Evolutionary conservation across 352 stramenopile species (phyloP), one percentile per base, ranked within the genome.

Genomic region (Phytophthora vignae): DNA sequence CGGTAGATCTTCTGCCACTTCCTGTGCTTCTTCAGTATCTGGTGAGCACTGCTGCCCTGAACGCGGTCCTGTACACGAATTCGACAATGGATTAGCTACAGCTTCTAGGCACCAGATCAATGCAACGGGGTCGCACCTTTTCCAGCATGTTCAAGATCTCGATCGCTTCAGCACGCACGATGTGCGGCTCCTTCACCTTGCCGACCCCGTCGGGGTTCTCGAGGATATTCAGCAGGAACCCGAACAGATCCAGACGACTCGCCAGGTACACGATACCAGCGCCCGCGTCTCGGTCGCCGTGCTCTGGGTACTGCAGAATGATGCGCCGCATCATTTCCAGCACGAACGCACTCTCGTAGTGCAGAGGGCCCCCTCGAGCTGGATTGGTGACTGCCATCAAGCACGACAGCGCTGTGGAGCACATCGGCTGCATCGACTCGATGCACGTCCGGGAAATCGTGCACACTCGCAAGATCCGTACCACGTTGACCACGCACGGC

Each of bases 11-110:
- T 96, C 59, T 93, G 83, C 90, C 90, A 96, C 55, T 94, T 94
- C 59, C 95, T 96, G 77, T 95, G 79, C 64, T 94, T 96, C 61
- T 95, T 96, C 17, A 96, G 55, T 40, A 95, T 87, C 56, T 95
- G 82, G 44, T 94, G 88, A 0, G 90, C 90, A 0, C 84, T 84
- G 38, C 54, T 81, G n/a, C 80, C 78, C 73, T 96, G 90, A 15
- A 91, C 69, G 14, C 80, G 83, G 65, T 96, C 85, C 81, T 87
- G 46, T 6, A 40, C 10, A 56, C 22, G 27, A 21, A 5, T 49
- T 46, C 3, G 25, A 2, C 31, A 36, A 38, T 53, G 10, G 2
- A 2, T 76, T 56, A 74, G 40, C 55, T 53, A 49, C 21, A 57
- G 29, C 8, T 53, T 12, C 19, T 40, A 21, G 42, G 11, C 61